Conservation (phyloP, 2,329 filamentous ascomycete species). For the Colletotrichum simmondsii region DNA sequence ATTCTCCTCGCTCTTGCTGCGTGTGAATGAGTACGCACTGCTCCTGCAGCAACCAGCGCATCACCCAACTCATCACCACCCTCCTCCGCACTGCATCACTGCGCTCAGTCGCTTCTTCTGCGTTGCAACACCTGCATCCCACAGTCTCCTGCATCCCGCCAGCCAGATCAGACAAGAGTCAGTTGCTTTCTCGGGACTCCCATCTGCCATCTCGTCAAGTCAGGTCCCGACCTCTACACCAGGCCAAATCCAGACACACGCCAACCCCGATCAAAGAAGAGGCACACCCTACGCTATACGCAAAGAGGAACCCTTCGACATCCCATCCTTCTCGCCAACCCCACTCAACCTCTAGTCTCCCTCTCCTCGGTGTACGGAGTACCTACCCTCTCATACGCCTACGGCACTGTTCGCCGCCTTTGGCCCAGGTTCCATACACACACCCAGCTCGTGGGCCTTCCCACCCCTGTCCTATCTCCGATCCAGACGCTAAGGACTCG, state of each 20-base stretch:
- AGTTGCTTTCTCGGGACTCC: slow-evolving; percentile 21
- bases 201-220: slow-evolving; percentile 21
- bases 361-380: slow-evolving; percentile 8
- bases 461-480: slow-evolving; percentile 34
- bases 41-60: not conserved
- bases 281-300: slow-evolving; percentile 32
- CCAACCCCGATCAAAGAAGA: slow-evolving; percentile 28
- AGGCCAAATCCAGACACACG: slow-evolving; percentile 31
- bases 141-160: slow-evolving; percentile 9
- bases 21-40: not conserved
- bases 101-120: slow-evolving; percentile 5
- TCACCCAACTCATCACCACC: not conserved
- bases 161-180: slow-evolving; percentile 33
- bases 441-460: slow-evolving; percentile 26
- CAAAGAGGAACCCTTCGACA: slow-evolving; percentile 30
- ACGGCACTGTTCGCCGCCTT: slow-evolving; percentile 32
- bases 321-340: slow-evolving; percentile 22
- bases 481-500: slow-evolving; percentile 34
- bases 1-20: not conserved
- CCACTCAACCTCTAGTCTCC: slow-evolving; percentile 21
- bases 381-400: slow-evolving; percentile 17
- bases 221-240: slow-evolving; percentile 26
- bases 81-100: not conserved
- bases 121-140: slow-evolving; percentile 14
- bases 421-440: slow-evolving; percentile 25